A percentile compares a stretch with the other conserved stretches of the same genome.
phyloP scores from a whole-genome alignment of 75 land plant species.

The Selaginella moellendorffii region DNA sequence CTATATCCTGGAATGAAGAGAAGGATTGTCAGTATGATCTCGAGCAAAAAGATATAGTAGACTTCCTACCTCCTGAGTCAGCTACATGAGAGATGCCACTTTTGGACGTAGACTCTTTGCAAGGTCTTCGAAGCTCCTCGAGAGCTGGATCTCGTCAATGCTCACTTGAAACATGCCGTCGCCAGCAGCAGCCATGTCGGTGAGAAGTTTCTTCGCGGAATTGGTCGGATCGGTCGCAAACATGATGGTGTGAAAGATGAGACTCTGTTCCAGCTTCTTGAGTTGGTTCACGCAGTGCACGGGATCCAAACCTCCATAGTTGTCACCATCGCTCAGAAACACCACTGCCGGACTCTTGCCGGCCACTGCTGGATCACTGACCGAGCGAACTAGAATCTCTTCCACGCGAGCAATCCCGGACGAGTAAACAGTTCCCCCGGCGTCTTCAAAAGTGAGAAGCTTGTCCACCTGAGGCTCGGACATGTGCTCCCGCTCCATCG shows the following conservation, averaged over 20 bases:
- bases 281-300: conserved; percentile 7
- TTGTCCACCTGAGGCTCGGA: conserved; percentile 4
- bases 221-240: conserved; percentile 16
- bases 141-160: conserved; percentile 24
- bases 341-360: conserved; percentile 14
- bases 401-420: background rate
- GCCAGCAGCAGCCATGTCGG: conserved; percentile 20
- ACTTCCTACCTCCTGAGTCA: too few relatives aligned
- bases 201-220: conserved; percentile 8
- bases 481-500: conserved; percentile 3
- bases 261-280: conserved; percentile 10
- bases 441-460: conserved; percentile 6
- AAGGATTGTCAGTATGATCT: too few relatives aligned
- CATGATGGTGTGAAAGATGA: conserved; percentile 23
- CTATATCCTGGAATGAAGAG: too few relatives aligned
- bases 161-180: conserved; percentile 20
- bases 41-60: too few relatives aligned
- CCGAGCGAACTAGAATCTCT: conserved; percentile 4
- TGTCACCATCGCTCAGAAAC: conserved; percentile 19
- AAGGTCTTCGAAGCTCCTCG: conserved; percentile 11
- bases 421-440: conserved; percentile 20
- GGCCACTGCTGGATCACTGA: background rate
- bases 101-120: conserved; percentile 17
- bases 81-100: conserved; percentile 20
- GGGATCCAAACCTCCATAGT: conserved; percentile 20